Evolutionary conservation across 768 basidiomycete species (phyloP).

Genomic region (Cystobasidium tubakii): DNA sequence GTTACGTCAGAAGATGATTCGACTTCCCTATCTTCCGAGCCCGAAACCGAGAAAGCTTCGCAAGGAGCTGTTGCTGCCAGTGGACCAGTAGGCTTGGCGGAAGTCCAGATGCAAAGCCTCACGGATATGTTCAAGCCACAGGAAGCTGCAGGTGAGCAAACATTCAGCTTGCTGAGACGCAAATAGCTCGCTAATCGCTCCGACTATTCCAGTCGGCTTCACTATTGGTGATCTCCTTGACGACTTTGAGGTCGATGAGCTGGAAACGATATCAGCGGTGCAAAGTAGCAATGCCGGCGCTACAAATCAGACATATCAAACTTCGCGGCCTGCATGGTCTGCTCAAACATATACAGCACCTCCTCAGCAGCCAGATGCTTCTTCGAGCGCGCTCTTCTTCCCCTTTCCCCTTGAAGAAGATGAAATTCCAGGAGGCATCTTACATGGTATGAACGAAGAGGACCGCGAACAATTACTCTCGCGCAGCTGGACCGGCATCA

Average conservation of each 20-base stretch:
- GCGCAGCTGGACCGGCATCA: constrained; percentile 48
- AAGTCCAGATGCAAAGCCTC: constrained; percentile 51
- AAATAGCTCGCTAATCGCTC: background rate
- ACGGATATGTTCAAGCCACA: constrained; percentile 70
- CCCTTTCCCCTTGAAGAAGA: constrained; percentile 35
- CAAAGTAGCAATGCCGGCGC: background rate
- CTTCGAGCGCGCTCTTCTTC: constrained; percentile 37
- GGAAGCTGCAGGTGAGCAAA: constrained; percentile 60
- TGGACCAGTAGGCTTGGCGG: background rate
- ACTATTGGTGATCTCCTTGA: constrained; percentile 58
- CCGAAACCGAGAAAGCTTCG: background rate
- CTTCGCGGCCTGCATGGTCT: too few species aligned
- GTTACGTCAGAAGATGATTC: background rate
- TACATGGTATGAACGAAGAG: constrained; percentile 6
- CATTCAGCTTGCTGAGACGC: too few species aligned
- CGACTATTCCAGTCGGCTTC: constrained; percentile 57
- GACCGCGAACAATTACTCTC: constrained; percentile 14
- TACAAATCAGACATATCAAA: background rate
- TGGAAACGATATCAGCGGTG: constrained; percentile 51
- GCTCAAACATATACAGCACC: background rate
- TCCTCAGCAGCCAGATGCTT: background rate
- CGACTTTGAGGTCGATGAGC: constrained; percentile 68
- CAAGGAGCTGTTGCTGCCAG: background rate
- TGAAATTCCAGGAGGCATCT: constrained; percentile 3
- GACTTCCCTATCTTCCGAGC: background rate